Percentiles rank a stretch among this genome's conserved stretches.
These are phyloP conservation scores for Pharnaceum exiguum DNA, from an alignment of 148 eudicot genomes.

Conservation along the genomic window DNA sequence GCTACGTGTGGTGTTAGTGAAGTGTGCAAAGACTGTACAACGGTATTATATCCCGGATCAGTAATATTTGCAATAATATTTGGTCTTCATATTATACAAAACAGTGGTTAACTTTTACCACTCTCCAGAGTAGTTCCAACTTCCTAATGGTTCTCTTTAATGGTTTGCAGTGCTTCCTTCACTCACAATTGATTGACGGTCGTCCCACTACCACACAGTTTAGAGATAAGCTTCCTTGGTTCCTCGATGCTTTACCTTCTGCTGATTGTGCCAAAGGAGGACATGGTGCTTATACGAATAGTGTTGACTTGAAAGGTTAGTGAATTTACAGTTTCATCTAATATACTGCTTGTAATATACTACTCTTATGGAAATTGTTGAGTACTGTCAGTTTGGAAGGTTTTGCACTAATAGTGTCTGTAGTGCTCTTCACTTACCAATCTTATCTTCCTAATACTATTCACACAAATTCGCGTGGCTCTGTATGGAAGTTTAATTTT, in stretches of 20 bases:
- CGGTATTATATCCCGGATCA: slow-evolving; percentile 43
- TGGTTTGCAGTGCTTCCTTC: slow-evolving; percentile 80
- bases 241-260: slow-evolving; percentile 83
- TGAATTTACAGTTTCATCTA: not conserved
- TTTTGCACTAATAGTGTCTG: no score
- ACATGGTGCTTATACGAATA: slow-evolving; percentile 87
- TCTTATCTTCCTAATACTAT: no score
- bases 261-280: slow-evolving; percentile 97
- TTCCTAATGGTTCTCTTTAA: slow-evolving; percentile 29
- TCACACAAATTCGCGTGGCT: not conserved
- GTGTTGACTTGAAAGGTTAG: slow-evolving; percentile 72
- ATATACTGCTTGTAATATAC: not conserved
- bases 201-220: slow-evolving; percentile 88
- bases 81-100: not conserved
- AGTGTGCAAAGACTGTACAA: slow-evolving; percentile 90
- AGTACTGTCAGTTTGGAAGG: no score
- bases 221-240: slow-evolving; percentile 95
- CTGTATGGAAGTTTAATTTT: not conserved
- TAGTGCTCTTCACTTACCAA: not conserved
- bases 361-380: not conserved
- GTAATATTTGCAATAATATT: not conserved
- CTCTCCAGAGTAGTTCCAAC: no score
- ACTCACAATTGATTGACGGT: slow-evolving; percentile 67
- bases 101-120: no score
- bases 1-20: slow-evolving; percentile 55